Percentiles rank a stretch among this genome's conserved stretches.
These are phyloP conservation scores for Cenchrus fungigraminus DNA, from an alignment of 176 grass and related monocot species.

Conservation along the genomic window DNA sequence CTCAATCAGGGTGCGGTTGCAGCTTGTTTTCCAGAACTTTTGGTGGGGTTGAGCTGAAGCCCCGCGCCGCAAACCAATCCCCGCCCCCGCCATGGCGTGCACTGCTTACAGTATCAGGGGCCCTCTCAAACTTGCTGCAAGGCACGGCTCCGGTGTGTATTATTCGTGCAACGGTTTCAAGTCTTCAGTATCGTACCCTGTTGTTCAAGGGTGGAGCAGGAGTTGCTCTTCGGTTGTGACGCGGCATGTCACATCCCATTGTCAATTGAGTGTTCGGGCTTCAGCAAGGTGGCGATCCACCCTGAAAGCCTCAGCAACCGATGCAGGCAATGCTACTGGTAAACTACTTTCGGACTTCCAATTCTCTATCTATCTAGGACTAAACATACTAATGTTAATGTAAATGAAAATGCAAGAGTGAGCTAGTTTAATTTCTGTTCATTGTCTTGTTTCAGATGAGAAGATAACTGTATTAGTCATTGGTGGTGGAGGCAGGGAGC, in stretches of 20 bases:
- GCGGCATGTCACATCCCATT: not conserved
- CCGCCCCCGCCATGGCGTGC: conserved; percentile 51
- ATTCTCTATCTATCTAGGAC: too few relatives aligned
- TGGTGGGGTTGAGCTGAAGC: not conserved
- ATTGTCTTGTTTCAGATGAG: conserved; percentile 42
- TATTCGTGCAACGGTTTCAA: conserved; percentile 6
- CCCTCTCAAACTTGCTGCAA: conserved; percentile 36
- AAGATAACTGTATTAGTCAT: conserved; percentile 70
- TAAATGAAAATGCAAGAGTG: conserved; percentile 16
- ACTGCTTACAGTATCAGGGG: conserved; percentile 35
- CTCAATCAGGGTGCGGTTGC: not conserved
- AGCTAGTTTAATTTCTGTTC: not conserved
- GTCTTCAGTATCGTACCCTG: conserved; percentile 32
- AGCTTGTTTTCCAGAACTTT: not conserved
- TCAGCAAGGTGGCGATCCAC: conserved; percentile 19
- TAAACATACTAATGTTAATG: too few relatives aligned
- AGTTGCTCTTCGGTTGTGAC: conserved; percentile 9
- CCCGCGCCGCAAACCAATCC: too few relatives aligned
- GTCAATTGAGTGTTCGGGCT: not conserved
- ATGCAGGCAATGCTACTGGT: conserved; percentile 3
- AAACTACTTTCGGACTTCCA: too few relatives aligned
- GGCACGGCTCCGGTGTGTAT: not conserved
- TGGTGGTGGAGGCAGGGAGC: conserved; percentile 85
- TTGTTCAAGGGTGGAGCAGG: conserved; percentile 32
- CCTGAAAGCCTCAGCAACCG: conserved; percentile 17